Percentiles rank a stretch among this genome's conserved stretches.
These are phyloP conservation scores for Mortierella polycephala DNA, from an alignment of 371 early-diverging fungal species.

Conservation along the genomic window DNA sequence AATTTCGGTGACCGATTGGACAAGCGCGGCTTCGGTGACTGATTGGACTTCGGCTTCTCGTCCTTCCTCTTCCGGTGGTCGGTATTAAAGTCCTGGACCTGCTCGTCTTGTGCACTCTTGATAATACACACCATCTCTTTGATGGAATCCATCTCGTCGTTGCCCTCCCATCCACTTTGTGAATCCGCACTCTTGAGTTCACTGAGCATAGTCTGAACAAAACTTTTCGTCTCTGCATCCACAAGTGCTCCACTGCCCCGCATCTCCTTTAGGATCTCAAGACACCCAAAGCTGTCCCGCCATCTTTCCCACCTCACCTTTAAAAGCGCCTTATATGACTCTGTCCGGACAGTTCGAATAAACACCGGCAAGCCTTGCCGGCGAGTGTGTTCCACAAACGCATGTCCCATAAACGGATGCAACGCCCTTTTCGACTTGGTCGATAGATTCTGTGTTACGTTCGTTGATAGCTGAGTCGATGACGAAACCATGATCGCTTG, in stretches of 20 bases:
- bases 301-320: conserved; percentile 42
- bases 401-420: conserved; percentile 46
- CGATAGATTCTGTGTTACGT: background rate
- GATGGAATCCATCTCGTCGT: conserved; percentile 28
- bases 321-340: conserved; percentile 46
- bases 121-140: conserved; percentile 33
- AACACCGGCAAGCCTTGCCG: conserved; percentile 42
- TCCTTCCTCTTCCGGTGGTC: conserved; percentile 9
- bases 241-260: conserved; percentile 42
- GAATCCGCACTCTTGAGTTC: conserved; percentile 11
- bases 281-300: conserved; percentile 41
- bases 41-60: too few species aligned
- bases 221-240: conserved; percentile 27
- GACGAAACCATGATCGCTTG: conserved; percentile 36
- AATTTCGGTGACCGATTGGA: too few species aligned
- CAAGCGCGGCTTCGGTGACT: too few species aligned
- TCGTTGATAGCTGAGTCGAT: conserved; percentile 1
- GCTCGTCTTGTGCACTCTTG: conserved; percentile 13
- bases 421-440: conserved; percentile 8
- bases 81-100: background rate
- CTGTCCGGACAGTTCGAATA: conserved; percentile 44
- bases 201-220: conserved; percentile 19
- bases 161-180: conserved; percentile 37
- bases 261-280: conserved; percentile 50
- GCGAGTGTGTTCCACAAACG: conserved; percentile 45